Conservation (phyloP, 495 filamentous ascomycete genomes). For the Lichenothelia convexa region DNA sequence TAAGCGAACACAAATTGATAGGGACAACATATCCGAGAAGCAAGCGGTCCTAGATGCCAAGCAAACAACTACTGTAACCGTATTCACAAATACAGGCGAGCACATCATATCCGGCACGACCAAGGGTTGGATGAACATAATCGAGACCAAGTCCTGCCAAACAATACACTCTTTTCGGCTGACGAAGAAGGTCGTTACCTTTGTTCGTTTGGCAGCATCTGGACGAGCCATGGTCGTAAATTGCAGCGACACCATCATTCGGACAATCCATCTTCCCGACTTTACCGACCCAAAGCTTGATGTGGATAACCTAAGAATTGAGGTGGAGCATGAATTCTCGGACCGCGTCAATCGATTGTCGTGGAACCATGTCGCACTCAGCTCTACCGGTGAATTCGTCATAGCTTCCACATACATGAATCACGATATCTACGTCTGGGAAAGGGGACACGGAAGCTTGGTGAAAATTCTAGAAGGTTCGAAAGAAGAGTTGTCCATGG, state of each 20-base stretch:
- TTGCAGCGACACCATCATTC: constrained; percentile 76
- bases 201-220: constrained; percentile 62
- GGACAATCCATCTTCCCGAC: constrained; percentile 64
- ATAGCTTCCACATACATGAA: constrained; percentile 91
- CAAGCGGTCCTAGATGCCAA: constrained; percentile 83
- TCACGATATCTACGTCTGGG: constrained; percentile 97
- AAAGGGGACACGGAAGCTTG: constrained; percentile 77
- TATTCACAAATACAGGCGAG: constrained; percentile 69
- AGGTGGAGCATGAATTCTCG: constrained; percentile 95
- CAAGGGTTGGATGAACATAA: constrained; percentile 87
- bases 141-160: constrained; percentile 55
- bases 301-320: constrained; percentile 57
- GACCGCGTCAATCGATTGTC: constrained; percentile 86
- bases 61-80: constrained; percentile 73
- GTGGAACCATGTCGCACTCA: constrained; percentile 94
- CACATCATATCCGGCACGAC: constrained; percentile 82
- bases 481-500: constrained; percentile 81
- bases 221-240: constrained; percentile 79
- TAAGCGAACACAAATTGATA: constrained; percentile 37
- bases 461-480: constrained; percentile 93
- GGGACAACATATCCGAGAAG: constrained; percentile 56
- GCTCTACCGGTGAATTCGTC: constrained; percentile 70
- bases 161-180: constrained; percentile 76
- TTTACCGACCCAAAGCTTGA: constrained; percentile 36
- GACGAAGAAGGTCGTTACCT: constrained; percentile 74